Conservation (phyloP, 2,329 filamentous ascomycete species). For the Sporothrix inflata region DNA sequence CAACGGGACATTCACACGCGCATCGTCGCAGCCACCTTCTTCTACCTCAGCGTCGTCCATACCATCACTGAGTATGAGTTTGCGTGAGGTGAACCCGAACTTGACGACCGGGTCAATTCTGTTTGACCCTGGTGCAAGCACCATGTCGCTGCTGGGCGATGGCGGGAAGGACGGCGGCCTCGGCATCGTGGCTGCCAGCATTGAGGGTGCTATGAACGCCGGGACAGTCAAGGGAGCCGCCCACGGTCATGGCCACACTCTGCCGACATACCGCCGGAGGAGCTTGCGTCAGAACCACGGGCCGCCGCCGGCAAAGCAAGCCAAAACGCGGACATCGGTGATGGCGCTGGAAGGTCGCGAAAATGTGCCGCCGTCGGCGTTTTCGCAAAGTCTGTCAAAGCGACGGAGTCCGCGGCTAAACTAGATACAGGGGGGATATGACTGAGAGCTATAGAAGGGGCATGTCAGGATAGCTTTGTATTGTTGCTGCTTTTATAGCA, state of each 20-base stretch:
- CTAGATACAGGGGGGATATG: constrained; percentile 11
- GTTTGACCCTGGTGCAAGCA: constrained; percentile 51
- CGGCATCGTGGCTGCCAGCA: background rate
- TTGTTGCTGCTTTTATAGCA: background rate
- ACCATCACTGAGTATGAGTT: constrained; percentile 46
- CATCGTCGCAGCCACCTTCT: constrained; percentile 24
- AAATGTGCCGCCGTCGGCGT: constrained; percentile 53
- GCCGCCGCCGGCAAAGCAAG: constrained; percentile 39
- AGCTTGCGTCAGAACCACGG: constrained; percentile 40
- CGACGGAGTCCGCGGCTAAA: constrained; percentile 60
- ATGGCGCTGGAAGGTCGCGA: constrained; percentile 52
- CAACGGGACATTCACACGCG: background rate
- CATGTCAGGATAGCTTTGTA: background rate
- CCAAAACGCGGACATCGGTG: constrained; percentile 35
- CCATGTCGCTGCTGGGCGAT: constrained; percentile 41
- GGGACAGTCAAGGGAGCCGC: background rate
- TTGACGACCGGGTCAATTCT: constrained; percentile 42
- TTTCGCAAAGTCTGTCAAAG: constrained; percentile 51
- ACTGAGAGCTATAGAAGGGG: background rate
- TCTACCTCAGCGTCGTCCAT: constrained; percentile 20
- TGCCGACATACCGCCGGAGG: constrained; percentile 55
- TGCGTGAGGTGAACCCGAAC: constrained; percentile 60
- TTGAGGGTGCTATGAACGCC: background rate
- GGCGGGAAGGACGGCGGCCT: background rate
- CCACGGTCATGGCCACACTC: constrained; percentile 44